These are phyloP conservation scores for Capronia americana DNA, from an alignment of 2,329 filamentous ascomycete species.

Conservation along the genomic window DNA sequence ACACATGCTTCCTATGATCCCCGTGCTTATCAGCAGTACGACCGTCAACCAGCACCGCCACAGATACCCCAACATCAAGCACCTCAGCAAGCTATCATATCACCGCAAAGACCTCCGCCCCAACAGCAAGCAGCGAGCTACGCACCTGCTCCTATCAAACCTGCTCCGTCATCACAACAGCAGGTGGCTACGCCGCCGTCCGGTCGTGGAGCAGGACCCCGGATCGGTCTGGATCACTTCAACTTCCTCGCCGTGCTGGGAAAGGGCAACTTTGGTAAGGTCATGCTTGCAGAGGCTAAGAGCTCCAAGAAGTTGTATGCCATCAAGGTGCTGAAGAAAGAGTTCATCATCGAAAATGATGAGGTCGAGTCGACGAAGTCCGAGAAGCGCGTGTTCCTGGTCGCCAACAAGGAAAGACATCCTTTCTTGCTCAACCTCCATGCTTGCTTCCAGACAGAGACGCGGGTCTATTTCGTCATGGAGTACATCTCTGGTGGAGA, in stretches of 20 bases:
- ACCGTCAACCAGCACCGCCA: conserved; percentile 39
- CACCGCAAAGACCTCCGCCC: conserved; percentile 39
- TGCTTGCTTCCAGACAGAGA: conserved; percentile 99
- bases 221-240: conserved; percentile 97
- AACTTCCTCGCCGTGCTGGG: conserved; percentile 98
- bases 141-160: conserved; percentile 53
- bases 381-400: conserved; percentile 95
- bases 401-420: conserved; percentile 95
- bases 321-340: conserved; percentile 99
- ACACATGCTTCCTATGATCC: conserved; percentile 57
- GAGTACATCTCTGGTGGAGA: conserved; percentile 99
- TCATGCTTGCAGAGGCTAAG: conserved; percentile 99
- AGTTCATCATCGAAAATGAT: conserved; percentile 99
- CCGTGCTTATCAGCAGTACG: conserved; percentile 49
- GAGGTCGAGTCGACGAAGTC: conserved; percentile 98
- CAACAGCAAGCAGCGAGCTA: conserved; percentile 48
- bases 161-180: conserved; percentile 43
- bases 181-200: conserved; percentile 41
- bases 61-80: conserved; percentile 42
- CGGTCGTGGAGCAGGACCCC: conserved; percentile 50
- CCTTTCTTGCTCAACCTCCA: conserved; percentile 95
- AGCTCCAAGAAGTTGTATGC: conserved; percentile 89
- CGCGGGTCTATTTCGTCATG: conserved; percentile 98
- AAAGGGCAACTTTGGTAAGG: conserved; percentile 99
- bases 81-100: conserved; percentile 37